Conservation (phyloP, 352 stramenopile genomes). For the Phytophthora cryptogea region DNA sequence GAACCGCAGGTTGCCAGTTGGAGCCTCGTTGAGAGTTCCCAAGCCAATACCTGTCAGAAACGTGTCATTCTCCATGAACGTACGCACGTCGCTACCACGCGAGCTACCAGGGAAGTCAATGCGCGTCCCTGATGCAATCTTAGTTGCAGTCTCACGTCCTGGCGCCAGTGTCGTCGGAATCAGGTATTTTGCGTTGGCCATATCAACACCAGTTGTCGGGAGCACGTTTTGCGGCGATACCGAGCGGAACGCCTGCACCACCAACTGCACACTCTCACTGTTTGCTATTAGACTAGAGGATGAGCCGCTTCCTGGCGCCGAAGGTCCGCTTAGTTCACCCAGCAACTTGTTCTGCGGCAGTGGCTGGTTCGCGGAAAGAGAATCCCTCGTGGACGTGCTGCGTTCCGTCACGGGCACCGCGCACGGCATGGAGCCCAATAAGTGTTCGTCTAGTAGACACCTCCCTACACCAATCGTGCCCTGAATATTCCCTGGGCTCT, state of each 20-base stretch:
- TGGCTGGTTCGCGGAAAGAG: conserved; percentile 16
- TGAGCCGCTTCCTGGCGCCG: conserved; percentile 14
- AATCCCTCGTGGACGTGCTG: conserved; percentile 48
- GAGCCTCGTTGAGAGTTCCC: conserved; percentile 32
- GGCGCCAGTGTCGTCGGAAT: conserved; percentile 61
- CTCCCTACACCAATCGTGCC: conserved; percentile 54
- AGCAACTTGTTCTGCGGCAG: conserved; percentile 17
- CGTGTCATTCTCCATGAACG: conserved; percentile 67
- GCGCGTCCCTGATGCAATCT: conserved; percentile 17
- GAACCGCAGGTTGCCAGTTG: conserved; percentile 43
- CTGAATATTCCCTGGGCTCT: conserved; percentile 47
- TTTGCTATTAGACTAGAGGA: conserved; percentile 24
- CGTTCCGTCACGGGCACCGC: conserved; percentile 51
- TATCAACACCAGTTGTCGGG: conserved; percentile 65
- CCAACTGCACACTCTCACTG: conserved; percentile 49
- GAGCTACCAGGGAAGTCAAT: conserved; percentile 23
- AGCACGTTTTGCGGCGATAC: conserved; percentile 54
- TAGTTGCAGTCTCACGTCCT: conserved; percentile 35
- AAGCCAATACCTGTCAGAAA: conserved; percentile 51
- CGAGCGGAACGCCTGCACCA: conserved; percentile 61
- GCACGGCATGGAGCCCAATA: conserved; percentile 46
- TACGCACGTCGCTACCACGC: conserved; percentile 41
- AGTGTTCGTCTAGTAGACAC: conserved; percentile 59
- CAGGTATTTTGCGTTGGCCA: conserved; percentile 78
- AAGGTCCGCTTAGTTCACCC: conserved; percentile 3